phyloP scores from a whole-genome alignment of 192 early-diverging fungal species.

The Backusella sp. region DNA sequence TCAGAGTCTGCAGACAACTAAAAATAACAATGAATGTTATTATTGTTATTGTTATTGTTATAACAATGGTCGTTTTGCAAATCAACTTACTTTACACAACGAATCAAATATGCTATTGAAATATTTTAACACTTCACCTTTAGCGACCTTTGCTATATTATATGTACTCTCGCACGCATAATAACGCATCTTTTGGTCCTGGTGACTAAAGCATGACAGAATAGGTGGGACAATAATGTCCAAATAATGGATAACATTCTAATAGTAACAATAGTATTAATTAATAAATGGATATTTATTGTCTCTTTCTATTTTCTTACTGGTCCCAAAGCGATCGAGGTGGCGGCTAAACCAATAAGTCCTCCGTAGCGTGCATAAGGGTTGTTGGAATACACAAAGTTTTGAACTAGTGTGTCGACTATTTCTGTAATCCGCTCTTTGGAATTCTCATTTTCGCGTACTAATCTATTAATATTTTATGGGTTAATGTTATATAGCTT shows the following conservation, averaged over 20 bases:
- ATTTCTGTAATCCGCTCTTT: constrained; percentile 62
- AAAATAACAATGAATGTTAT: not conserved
- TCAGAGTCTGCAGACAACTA: constrained; percentile 89
- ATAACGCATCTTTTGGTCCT: constrained; percentile 91
- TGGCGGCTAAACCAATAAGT: constrained; percentile 87
- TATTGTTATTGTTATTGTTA: too few species aligned
- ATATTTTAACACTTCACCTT: constrained; percentile 81
- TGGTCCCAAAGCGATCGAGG: constrained; percentile 83
- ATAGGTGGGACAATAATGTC: constrained; percentile 90
- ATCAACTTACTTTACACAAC: constrained; percentile 72
- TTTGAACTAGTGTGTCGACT: constrained; percentile 77
- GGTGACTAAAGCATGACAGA: constrained; percentile 88
- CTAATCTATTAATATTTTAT: constrained; percentile 47
- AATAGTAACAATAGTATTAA: constrained; percentile 15
- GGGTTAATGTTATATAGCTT: not conserved
- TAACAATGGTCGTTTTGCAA: too few species aligned
- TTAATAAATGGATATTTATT: not conserved
- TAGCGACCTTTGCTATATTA: constrained; percentile 96
- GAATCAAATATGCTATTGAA: constrained; percentile 99
- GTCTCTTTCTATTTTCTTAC: constrained; percentile 39
- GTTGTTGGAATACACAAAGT: constrained; percentile 87
- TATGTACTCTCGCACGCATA: constrained; percentile 99
- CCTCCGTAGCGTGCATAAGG: constrained; percentile 91
- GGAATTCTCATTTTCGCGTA: constrained; percentile 64
- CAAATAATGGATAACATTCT: constrained; percentile 63